Conservation (phyloP, 177 flowering plant species). For the Vitis hybrid region DNA sequence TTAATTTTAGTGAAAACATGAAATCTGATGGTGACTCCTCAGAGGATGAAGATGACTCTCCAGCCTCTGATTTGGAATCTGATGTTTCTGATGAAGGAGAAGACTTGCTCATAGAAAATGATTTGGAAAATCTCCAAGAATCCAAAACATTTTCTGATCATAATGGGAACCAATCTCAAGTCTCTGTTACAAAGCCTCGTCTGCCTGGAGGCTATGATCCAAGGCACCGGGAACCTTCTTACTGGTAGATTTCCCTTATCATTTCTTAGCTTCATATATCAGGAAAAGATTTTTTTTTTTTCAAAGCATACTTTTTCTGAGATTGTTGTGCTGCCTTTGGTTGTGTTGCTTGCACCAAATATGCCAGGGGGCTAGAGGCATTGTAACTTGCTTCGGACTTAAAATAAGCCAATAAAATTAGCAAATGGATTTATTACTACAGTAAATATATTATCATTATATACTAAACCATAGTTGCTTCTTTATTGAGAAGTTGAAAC, state of each 20-base stretch:
- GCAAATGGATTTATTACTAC: no score
- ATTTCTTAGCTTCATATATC: not conserved
- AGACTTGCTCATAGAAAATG: conserved; percentile 30
- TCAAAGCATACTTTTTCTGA: no score
- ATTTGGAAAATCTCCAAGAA: conserved; percentile 21
- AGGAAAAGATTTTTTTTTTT: no score
- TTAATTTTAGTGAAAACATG: conserved; percentile 12
- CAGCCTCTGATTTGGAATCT: conserved; percentile 39
- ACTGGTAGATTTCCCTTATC: conserved; percentile 45
- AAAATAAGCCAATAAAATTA: no score
- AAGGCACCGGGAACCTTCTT: conserved; percentile 85
- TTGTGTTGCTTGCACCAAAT: not conserved
- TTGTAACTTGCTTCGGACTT: no score
- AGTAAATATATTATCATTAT: no score
- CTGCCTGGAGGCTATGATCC: conserved; percentile 86
- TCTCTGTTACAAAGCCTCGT: conserved; percentile 13
- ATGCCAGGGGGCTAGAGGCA: no score
- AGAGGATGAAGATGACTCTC: conserved; percentile 34
- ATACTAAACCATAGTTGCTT: no score
- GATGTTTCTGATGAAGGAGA: conserved; percentile 51
- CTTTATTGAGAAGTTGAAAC: no score
- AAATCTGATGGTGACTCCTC: conserved; percentile 33
- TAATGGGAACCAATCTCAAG: conserved; percentile 22
- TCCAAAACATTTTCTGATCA: conserved; percentile 19
- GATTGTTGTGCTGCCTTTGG: no score